phyloP scores from a whole-genome alignment of 2,329 filamentous ascomycete species.

The Nemania bipapillata region DNA sequence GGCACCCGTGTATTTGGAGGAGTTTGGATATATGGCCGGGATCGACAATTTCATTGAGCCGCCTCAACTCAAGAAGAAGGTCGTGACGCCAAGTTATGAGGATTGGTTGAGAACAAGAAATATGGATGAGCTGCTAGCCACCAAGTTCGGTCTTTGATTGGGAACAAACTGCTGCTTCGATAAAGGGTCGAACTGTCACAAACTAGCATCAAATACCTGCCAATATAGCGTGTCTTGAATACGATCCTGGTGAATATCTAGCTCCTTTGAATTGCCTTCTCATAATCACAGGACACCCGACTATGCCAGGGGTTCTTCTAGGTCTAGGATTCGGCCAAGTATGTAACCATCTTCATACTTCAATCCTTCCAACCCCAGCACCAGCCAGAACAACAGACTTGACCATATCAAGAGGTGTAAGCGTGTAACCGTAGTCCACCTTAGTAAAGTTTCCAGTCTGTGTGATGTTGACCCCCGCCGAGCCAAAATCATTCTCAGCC shows the following conservation, averaged over 20 bases:
- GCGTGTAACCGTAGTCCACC: constrained; percentile 61
- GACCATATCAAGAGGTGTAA: constrained; percentile 60
- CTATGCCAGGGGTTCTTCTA: too few species aligned
- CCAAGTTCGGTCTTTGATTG: constrained; percentile 10
- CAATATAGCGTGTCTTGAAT: too few species aligned
- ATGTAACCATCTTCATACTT: neutral
- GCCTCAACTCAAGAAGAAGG: constrained; percentile 52
- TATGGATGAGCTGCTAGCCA: constrained; percentile 28
- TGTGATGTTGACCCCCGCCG: constrained; percentile 62
- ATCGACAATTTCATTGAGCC: constrained; percentile 55
- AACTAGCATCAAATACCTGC: neutral
- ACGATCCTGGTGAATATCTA: too few species aligned
- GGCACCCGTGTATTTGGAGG: constrained; percentile 33
- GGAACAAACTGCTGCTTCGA: too few species aligned
- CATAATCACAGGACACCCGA: too few species aligned
- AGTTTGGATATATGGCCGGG: constrained; percentile 56
- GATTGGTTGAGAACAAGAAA: constrained; percentile 47
- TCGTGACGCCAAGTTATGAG: constrained; percentile 48
- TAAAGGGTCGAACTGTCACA: neutral
- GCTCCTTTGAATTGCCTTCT: too few species aligned
- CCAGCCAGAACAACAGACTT: constrained; percentile 56
- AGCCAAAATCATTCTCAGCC: constrained; percentile 61
- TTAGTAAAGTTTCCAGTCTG: constrained; percentile 61
- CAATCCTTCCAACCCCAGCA: constrained; percentile 59
- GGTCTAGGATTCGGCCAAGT: neutral